Evolutionary conservation across 257 asterid species (phyloP).

Genomic region (Capsicum baccatum): DNA sequence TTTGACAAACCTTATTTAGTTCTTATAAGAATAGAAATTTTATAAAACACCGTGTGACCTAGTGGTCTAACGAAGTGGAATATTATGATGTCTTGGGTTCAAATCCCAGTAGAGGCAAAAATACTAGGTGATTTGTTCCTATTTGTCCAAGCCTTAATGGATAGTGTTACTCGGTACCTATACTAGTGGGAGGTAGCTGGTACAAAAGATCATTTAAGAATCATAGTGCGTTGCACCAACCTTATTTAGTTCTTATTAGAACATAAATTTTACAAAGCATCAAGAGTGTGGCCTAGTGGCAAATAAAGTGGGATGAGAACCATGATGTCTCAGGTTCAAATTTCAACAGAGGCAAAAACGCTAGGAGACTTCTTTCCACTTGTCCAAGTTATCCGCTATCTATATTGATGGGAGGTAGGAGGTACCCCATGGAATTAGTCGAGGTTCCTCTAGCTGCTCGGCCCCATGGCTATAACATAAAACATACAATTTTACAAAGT

Average conservation of each 20-base stretch:
- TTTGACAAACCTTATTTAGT: slow-evolving; percentile 3
- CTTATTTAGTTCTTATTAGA: not conserved
- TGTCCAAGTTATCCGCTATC: not conserved
- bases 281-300: not conserved
- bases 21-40: not conserved
- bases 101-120: not conserved
- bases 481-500: not conserved
- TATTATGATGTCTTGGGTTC: not conserved
- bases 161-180: not conserved
- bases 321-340: not conserved
- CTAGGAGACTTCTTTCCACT: not conserved
- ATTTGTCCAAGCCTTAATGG: too few species aligned
- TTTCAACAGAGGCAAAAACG: not conserved
- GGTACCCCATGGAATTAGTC: not conserved
- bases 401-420: not conserved
- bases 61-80: not conserved
- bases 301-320: not conserved
- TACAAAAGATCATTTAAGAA: not conserved
- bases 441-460: not conserved
- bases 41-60: not conserved
- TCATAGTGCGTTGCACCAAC: not conserved
- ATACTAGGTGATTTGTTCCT: too few species aligned
- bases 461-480: not conserved
- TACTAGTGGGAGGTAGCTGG: not conserved
- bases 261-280: not conserved